Base-by-base conservation (phyloP, 2,329 filamentous ascomycete genomes). In the Endocalyx cinctus region DNA sequence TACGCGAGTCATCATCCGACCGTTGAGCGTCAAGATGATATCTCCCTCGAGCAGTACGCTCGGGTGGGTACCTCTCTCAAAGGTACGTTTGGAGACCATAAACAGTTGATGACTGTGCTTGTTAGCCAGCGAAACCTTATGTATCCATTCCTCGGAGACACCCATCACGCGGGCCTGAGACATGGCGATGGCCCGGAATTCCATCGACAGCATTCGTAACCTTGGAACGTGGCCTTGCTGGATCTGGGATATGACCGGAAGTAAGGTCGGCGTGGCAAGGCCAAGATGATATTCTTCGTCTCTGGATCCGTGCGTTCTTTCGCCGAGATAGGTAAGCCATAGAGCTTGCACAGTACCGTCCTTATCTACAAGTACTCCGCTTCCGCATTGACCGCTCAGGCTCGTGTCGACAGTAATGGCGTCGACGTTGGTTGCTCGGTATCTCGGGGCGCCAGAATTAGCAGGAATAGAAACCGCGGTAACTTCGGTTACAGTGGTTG, bases 241-340 rank as follows among this genome's bases (percentile, higher is more conserved):
- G 41, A 98, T 87, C 57, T 94, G 80, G 14, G 82, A 76, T 26
- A 96, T 73, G n/a, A 98, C 84, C 1, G 90, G 88, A 2, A 96
- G 74, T 10, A 98, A 69, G 12, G 87, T 88, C 4, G 89, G 87
- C 1, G 89, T 94, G 12, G 87, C 84, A 34, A 97, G 75, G 31
- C 92, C 92, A 5, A 98, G 80, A 54, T 97, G 90, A 53, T 98
- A 98, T 60, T 98, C 92, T 45, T 94, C 86, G 50, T 98, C 92
- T 45, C 94, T 85, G 48, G 87, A 81, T 36, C 77, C 83, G 52
- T 81, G 80, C 1, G 78, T 84, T 20, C 90, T 82, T 63, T 98
- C 92, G 30, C 92, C 92, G 1, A 98, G 79, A 58, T 98, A 98
- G 6, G 89, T 96, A 34, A 98, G 71, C 94, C 94, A 98, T 18